Evolutionary conservation across 1,139 yeast genomes (phyloP).

Genomic region (Suhomyces panamericanus): DNA sequence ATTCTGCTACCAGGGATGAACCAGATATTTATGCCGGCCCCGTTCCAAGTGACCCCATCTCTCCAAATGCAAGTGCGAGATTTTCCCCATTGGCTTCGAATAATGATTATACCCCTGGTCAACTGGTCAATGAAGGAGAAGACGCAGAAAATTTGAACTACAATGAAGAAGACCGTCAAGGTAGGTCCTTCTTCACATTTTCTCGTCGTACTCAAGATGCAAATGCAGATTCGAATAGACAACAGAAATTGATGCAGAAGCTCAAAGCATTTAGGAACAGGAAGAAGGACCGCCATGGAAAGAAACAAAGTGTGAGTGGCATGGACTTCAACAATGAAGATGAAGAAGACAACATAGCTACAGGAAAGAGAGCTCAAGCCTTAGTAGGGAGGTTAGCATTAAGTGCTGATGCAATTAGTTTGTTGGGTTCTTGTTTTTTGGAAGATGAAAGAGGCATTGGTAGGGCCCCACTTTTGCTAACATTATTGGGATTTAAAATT

Average conservation of each 20-base stretch:
- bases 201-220: slow-evolving; percentile 9
- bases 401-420: slow-evolving; percentile 79
- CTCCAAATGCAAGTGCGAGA: not conserved
- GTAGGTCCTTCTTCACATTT: slow-evolving; percentile 3
- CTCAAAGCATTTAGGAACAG: slow-evolving; percentile 32
- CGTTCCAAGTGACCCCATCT: not conserved
- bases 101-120: not conserved
- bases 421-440: slow-evolving; percentile 72
- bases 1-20: slow-evolving; percentile 5
- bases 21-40: slow-evolving; percentile 4
- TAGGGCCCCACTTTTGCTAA: slow-evolving; percentile 78
- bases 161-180: slow-evolving; percentile 5
- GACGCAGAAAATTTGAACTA: slow-evolving; percentile 9
- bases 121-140: slow-evolving; percentile 4
- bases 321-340: slow-evolving; percentile 22
- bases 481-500: slow-evolving; percentile 67
- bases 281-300: slow-evolving; percentile 23
- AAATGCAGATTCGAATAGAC: slow-evolving; percentile 17
- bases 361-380: slow-evolving; percentile 58
- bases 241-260: slow-evolving; percentile 22
- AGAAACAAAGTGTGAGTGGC: slow-evolving; percentile 22
- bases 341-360: slow-evolving; percentile 29
- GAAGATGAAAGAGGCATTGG: slow-evolving; percentile 76
- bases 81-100: not conserved
- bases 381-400: slow-evolving; percentile 63